Base-by-base conservation (phyloP, 176 grass and related monocot genomes). In the Dendrocalamus sinicus region DNA sequence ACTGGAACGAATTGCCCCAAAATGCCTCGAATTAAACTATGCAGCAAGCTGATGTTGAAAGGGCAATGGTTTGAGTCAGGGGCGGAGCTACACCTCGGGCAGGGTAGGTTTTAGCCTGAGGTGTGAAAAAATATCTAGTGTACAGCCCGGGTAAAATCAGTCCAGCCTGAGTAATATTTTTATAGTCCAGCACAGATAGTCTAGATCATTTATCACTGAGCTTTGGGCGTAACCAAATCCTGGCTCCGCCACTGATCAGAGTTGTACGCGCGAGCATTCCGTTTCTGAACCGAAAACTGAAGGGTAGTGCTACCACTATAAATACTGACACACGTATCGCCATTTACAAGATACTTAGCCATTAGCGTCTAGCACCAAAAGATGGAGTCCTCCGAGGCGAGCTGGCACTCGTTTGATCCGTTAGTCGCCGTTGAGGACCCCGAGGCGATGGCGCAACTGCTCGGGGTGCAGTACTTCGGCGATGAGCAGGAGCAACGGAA, bases 361-460 rank as follows among this genome's bases (percentile, higher is more conserved):
- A 68, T 72, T 43, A 48, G 43, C 43, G 50, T n/a, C 11, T 45
- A 73, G 83, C 79, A 46, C 67, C 51, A 30, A 66, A 54, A 32
- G 32, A 76, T 71, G 88, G 80, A 79, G 89, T 72, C 86, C 45
- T 88, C 86, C 3, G 84, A 94, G 75, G 86, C 84, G 80, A 86
- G 59, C 75, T 97, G 92, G 95, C 89, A 90, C 67, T 91, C 92
- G 17, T 97, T 94, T 12, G 85, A 94, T 51, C 78, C 91, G 14
- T 84, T 91, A 15, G 78, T 83, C 30, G 81, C 87, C 40, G 72
- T 75, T 23, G 93, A 98, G 87, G 93, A 98, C 71, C 93, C 95
- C 32, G 93, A 93, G 53, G 85, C 89, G 37, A 94, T 98, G 87
- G 91, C 85, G 64, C 89, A 91, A 71, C 82, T 98, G 82, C 89